A percentile compares a stretch with the other conserved stretches of the same genome.
Evolutionary conservation across 2,329 filamentous ascomycete genomes (phyloP).

Genomic region (Cercospora nicotianae): DNA sequence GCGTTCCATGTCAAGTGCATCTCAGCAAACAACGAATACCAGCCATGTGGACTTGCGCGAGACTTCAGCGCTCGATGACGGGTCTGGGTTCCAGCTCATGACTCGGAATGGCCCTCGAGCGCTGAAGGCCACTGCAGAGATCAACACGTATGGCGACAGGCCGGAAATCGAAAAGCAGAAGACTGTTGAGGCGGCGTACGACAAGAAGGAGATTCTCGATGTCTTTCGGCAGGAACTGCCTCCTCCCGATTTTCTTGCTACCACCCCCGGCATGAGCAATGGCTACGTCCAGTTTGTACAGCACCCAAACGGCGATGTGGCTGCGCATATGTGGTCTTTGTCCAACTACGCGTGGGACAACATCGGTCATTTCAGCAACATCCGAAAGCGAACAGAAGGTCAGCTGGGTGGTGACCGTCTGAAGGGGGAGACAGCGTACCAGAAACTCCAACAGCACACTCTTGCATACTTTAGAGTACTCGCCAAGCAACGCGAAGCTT

Average conservation of each 20-base stretch:
- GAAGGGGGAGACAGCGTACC: slow-evolving; percentile 38
- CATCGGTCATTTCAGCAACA: slow-evolving; percentile 47
- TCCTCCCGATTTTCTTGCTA: slow-evolving; percentile 42
- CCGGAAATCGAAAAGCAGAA: slow-evolving; percentile 31
- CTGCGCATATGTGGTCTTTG: slow-evolving; percentile 50
- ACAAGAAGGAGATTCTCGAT: slow-evolving; percentile 38
- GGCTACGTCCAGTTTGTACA: slow-evolving; percentile 49
- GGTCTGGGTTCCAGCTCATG: slow-evolving; percentile 36
- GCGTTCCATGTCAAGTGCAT: slow-evolving; percentile 34
- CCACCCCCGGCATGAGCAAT: slow-evolving; percentile 38
- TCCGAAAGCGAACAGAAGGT: slow-evolving; percentile 46
- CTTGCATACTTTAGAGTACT: slow-evolving; percentile 47
- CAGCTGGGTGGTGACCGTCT: slow-evolving; percentile 45
- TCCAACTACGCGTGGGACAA: slow-evolving; percentile 46
- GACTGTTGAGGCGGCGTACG: slow-evolving; percentile 35
- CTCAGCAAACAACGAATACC: slow-evolving; percentile 27
- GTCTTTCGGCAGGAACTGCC: slow-evolving; percentile 47
- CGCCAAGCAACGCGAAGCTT: slow-evolving; percentile 43
- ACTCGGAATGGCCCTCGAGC: slow-evolving; percentile 28
- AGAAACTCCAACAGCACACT: slow-evolving; percentile 40
- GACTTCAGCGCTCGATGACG: slow-evolving; percentile 24
- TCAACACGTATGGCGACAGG: slow-evolving; percentile 32
- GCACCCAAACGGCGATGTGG: slow-evolving; percentile 50
- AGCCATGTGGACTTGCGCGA: slow-evolving; percentile 20
- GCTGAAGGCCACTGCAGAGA: not conserved